Conservation (phyloP, 352 stramenopile species). For the Saprolegnia diclina region DNA sequence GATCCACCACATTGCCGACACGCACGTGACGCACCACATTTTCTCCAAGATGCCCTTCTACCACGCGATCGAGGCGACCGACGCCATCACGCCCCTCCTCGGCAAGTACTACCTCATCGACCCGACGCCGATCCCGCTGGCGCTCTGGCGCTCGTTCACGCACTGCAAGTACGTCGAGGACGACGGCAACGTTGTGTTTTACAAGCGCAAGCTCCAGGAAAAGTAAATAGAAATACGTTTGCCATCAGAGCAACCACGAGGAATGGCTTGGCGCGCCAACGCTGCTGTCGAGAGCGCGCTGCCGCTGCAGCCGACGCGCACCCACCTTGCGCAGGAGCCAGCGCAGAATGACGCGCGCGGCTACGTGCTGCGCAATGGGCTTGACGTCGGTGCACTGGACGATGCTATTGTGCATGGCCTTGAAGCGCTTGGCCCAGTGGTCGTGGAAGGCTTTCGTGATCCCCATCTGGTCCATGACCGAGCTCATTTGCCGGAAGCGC, state of each 20-base stretch:
- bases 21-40: slow-evolving; percentile 97
- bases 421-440: slow-evolving; percentile 8
- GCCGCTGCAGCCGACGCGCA: neutral
- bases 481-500: slow-evolving; percentile 8
- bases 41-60: slow-evolving; percentile 99
- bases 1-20: slow-evolving; percentile 97
- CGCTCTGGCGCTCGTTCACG: slow-evolving; percentile 90
- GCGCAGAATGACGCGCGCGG: neutral
- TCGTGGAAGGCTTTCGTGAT: slow-evolving; percentile 27
- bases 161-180: slow-evolving; percentile 94
- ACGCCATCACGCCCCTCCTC: slow-evolving; percentile 89
- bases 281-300: too few relatives aligned
- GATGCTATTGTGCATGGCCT: neutral
- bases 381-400: neutral
- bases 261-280: too few relatives aligned
- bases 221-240: slow-evolving; percentile 12
- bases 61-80: slow-evolving; percentile 93
- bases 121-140: slow-evolving; percentile 75
- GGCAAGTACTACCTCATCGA: slow-evolving; percentile 97
- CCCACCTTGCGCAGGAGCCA: neutral
- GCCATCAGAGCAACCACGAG: too few relatives aligned
- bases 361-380: neutral
- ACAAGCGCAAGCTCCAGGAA: slow-evolving; percentile 58
- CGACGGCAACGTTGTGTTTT: slow-evolving; percentile 87
- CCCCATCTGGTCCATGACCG: slow-evolving; percentile 21